Evolutionary conservation across 2,329 filamentous ascomycete species (phyloP).

Genomic region (Pestalotiopsis sp.): DNA sequence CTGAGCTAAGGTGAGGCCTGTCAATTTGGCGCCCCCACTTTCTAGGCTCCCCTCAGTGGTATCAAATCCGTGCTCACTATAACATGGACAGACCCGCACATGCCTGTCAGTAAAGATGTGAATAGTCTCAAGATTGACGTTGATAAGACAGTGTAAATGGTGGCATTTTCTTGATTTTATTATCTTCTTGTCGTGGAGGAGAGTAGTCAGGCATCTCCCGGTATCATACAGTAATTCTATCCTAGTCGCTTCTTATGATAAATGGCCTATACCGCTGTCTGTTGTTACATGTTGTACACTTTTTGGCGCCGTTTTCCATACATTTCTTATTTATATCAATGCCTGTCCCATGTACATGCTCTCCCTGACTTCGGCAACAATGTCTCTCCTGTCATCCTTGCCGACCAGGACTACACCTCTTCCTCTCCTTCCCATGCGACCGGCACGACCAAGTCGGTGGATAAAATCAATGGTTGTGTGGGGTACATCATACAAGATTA

Average conservation of each 20-base stretch:
- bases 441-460: constrained; percentile 88
- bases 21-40: not conserved
- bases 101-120: not conserved
- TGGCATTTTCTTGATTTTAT: not conserved
- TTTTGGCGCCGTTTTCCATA: not conserved
- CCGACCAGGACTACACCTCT: constrained; percentile 89
- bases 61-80: not conserved
- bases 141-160: not conserved
- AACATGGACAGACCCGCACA: not conserved
- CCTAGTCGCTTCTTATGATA: not conserved
- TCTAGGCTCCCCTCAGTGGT: no score
- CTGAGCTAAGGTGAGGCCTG: not conserved
- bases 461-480: constrained; percentile 98
- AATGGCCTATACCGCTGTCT: not conserved
- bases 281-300: constrained; percentile 7
- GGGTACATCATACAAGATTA: constrained; percentile 95
- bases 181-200: not conserved
- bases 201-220: not conserved
- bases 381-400: constrained; percentile 84
- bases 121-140: no score
- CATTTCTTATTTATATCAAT: constrained; percentile 60
- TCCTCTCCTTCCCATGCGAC: constrained; percentile 88
- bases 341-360: constrained; percentile 85
- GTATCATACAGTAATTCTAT: not conserved
- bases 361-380: constrained; percentile 89